A percentile compares a stretch with the other conserved stretches of the same genome.
Evolutionary conservation across 164 flowering plant genomes (phyloP).

Genomic region (Nymphaea thermarum): DNA sequence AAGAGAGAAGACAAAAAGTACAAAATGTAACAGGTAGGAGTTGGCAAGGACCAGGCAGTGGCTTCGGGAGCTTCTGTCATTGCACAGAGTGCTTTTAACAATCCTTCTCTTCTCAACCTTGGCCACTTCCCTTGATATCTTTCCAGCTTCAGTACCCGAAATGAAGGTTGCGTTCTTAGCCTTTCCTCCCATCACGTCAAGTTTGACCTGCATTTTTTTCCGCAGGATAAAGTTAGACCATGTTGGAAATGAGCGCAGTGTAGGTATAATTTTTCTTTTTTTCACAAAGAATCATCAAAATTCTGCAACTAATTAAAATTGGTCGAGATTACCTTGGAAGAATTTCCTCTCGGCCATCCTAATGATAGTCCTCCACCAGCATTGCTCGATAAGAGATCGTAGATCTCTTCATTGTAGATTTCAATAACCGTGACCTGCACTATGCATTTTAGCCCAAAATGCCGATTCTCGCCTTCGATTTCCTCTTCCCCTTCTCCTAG

Average conservation of each 20-base stretch:
- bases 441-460: constrained; percentile 35
- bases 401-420: constrained; percentile 94
- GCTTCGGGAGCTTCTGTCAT: constrained; percentile 95
- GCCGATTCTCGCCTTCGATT: constrained; percentile 9
- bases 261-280: no score
- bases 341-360: constrained; percentile 73
- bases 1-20: not conserved
- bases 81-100: constrained; percentile 77
- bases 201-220: constrained; percentile 40
- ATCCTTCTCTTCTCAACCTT: constrained; percentile 95
- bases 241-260: not conserved
- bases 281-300: not conserved
- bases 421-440: constrained; percentile 93
- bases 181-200: constrained; percentile 97
- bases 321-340: constrained; percentile 53
- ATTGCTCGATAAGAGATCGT: constrained; percentile 66
- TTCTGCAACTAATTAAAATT: not conserved
- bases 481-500: constrained; percentile 41
- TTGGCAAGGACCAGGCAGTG: constrained; percentile 77
- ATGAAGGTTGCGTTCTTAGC: constrained; percentile 94
- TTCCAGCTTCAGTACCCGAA: constrained; percentile 89
- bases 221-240: not conserved
- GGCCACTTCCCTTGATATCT: constrained; percentile 82
- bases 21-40: not conserved
- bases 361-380: constrained; percentile 54